Percentiles rank a stretch among this genome's conserved stretches.
Conservation (phyloP, 805 yeast genomes). For the Nakazawaea pomicola region DNA sequence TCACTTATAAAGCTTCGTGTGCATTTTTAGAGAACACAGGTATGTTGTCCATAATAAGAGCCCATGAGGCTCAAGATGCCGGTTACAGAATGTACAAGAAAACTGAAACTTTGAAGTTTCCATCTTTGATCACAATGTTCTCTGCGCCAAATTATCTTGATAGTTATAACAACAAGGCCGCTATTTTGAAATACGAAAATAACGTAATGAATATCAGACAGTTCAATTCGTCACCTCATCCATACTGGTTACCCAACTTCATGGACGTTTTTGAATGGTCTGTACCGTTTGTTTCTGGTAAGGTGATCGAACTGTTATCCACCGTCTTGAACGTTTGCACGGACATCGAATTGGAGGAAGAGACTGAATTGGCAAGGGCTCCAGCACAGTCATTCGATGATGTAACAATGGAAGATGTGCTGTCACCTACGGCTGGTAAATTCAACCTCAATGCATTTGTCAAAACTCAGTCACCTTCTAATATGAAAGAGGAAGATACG, state of each 20-base stretch:
- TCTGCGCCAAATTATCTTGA: constrained; percentile 96
- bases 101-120: constrained; percentile 81
- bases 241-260: constrained; percentile 93
- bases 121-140: constrained; percentile 84
- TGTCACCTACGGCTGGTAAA: constrained; percentile 22
- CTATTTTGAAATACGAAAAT: constrained; percentile 85
- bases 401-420: constrained; percentile 12
- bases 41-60: constrained; percentile 80
- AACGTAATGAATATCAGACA: constrained; percentile 94
- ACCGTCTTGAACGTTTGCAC: constrained; percentile 90
- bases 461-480: constrained; percentile 5
- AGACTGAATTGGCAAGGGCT: constrained; percentile 46
- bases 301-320: constrained; percentile 89
- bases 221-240: constrained; percentile 89
- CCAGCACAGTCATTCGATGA: constrained; percentile 28
- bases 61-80: constrained; percentile 97
- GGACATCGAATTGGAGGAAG: constrained; percentile 87
- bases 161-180: constrained; percentile 90
- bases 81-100: constrained; percentile 93
- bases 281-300: constrained; percentile 94
- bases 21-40: constrained; percentile 74
- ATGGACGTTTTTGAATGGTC: constrained; percentile 99
- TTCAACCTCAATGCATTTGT: constrained; percentile 13
- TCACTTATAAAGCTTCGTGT: constrained; percentile 77
- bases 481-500: constrained; percentile 17